Base-by-base conservation (phyloP, 257 asterid genomes). In the Nicotiana tabacum region DNA sequence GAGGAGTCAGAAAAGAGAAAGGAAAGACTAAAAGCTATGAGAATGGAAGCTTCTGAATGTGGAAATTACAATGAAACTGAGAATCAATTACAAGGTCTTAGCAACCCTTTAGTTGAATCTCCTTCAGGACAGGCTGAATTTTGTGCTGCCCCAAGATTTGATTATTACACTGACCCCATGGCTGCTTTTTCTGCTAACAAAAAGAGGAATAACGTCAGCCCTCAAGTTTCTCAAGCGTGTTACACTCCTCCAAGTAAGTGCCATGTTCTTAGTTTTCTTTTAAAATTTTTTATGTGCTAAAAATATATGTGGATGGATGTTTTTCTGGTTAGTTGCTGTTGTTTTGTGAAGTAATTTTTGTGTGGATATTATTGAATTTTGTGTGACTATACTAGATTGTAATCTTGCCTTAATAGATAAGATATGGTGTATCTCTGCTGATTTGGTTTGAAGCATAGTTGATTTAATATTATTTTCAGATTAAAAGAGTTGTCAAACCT, bases 1-100 rank as follows among this genome's bases (percentile, higher is more conserved):
- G 99, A 95, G 83, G 99, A 95, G 83, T 91, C 96, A 10, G 96
- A 91, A 86, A 91, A 90, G 87, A 91, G 97, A 79, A 94, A 86
- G 83, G 97, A 95, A 84, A 91, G 97, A 87, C 91, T 93, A 43
- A 92, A 85, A 79, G 95, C 96, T 33, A 90, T 93, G 95, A 90
- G 95, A 61, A 79, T 83, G 82, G 94, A 93, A 86, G 98, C 98
- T 77, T 83, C 87, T 55, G 84, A 33, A 72, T 84, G 86, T 79
- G 89, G 90, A 64, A 82, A 4, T 61, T 78, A 64, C 51, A 62
- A 58, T 29, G 85, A 82, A 53, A 33, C 78, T 33, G 84, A 80
- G 82, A 83, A 68, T 82, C 51, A 43, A 9, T 43, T 43, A 43
- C 81, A 60, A 27, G 82, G 90, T 88, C 95, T 95, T 85, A 80